Base-by-base conservation (phyloP, 257 asterid genomes). In the Capsicum chinense region DNA sequence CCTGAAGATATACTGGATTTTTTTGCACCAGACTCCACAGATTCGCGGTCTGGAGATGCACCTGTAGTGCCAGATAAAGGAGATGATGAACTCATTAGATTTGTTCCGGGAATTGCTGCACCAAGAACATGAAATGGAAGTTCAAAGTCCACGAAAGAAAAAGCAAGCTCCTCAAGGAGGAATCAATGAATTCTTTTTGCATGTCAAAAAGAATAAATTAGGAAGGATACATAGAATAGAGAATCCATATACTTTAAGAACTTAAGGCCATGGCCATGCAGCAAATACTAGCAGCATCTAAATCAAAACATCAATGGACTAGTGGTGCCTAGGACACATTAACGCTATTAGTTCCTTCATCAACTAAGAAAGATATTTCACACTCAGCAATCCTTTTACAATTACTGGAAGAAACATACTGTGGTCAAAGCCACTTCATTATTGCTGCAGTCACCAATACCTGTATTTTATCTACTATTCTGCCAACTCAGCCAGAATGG, bases 1-100 rank as follows among this genome's bases (percentile, higher is more conserved):
- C 97, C 94, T 14, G 95, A 89, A 67, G 99, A 93, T 60, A 90
- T 83, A 89, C 94, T 91, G 79, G 97, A 95, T 73, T 89, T 93
- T 88, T 89, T 93, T 48, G 95, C 86, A 56, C 92, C 97, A 87
- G 99, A 93, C 58, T 90, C 97, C 59, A 89, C 87, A 44, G 98
- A 95, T 85, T 92, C 95, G 73, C 85, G 90, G 73, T 91, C 98
- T 9, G 99, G 90, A 87, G 98, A 93, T 79, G 86, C 86, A 87
- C 97, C 97, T 95, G 88, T 85, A 83, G 80, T 83, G 35, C 12
- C 81, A 76, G 9, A 76, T 26, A 76, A 4, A 26, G 81, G 64
- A 54, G 64, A 76, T 39, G 15, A 76, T 26, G 60, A 37, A 39
- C 47, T 26, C 63, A 52, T 54, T 13, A 76, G 81, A 76, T 52